phyloP scores from a whole-genome alignment of 2,329 filamentous ascomycete species.

The Tolypocladium inflatum region DNA sequence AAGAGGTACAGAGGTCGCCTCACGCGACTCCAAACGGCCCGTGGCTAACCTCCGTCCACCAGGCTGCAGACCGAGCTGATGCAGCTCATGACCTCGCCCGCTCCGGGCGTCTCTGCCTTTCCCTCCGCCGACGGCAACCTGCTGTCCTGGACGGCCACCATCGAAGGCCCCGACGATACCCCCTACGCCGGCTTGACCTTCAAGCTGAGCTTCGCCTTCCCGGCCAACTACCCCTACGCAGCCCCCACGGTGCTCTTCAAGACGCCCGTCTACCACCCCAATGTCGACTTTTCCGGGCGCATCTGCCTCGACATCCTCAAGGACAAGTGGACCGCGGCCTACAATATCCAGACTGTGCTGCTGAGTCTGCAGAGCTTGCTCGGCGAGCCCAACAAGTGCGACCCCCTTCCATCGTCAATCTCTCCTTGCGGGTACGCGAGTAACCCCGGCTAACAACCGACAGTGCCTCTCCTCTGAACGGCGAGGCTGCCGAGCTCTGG shows the following conservation, averaged over 20 bases:
- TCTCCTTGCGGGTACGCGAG: background rate
- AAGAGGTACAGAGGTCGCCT: slow-evolving; percentile 49
- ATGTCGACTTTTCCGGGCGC: slow-evolving; percentile 92
- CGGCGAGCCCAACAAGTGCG: slow-evolving; percentile 94
- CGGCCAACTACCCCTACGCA: slow-evolving; percentile 84
- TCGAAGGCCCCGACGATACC: slow-evolving; percentile 82
- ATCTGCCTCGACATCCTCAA: slow-evolving; percentile 98
- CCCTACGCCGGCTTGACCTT: slow-evolving; percentile 82
- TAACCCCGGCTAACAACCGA: slow-evolving; percentile 7
- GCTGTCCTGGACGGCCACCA: slow-evolving; percentile 87
- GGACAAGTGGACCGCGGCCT: slow-evolving; percentile 97
- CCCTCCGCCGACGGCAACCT: slow-evolving; percentile 84
- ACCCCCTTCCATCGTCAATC: slow-evolving; percentile 23
- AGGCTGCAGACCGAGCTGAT: slow-evolving; percentile 96
- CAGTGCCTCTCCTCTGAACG: slow-evolving; percentile 89
- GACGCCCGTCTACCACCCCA: slow-evolving; percentile 98
- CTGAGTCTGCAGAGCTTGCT: slow-evolving; percentile 90
- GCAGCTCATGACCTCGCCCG: slow-evolving; percentile 94
- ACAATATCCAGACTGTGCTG: slow-evolving; percentile 90
- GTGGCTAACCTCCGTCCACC: background rate
- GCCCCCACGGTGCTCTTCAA: slow-evolving; percentile 91
- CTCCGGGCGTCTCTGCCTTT: slow-evolving; percentile 90
- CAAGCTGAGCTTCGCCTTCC: slow-evolving; percentile 88
- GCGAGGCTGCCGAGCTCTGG: slow-evolving; percentile 93
- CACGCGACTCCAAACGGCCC: too few species aligned